Base-by-base conservation (phyloP, 805 yeast species). In the Starmerella asiatica region DNA sequence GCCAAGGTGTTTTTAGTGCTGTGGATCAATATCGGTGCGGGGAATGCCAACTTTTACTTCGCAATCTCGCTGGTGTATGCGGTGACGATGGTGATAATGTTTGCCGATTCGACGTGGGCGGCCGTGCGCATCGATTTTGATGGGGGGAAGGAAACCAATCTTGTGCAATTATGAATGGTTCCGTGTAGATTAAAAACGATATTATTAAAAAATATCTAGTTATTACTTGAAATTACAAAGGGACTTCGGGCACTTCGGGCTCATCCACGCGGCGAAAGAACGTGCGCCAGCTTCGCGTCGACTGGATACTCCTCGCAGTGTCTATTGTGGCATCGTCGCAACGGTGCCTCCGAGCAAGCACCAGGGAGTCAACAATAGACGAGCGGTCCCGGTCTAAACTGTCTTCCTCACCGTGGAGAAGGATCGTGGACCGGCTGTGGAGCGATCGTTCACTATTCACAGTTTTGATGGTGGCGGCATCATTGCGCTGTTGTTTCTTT, bases 41-140 rank as follows among this genome's bases (percentile, higher is more conserved):
- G 98, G 21, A 91, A 91, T 61, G 77, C 95, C 38, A 91, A 91
- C 60, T 91, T 91, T 64, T 91, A 85, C 63, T 91, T 88, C 63
- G 95, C 97, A 29, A 80, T 91, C 52, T 83, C 91, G 3, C 67
- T 91, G 43, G 81, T 79, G 3, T 79, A 84, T 58, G 76, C 81
- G 0, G 63, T 75, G 7, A 81, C 85, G 3, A 68, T 84, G 48
- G 73, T 76, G 0, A 58, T 81, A 23, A 64, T 82, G 2, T 53
- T 85, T 15, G 68, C 78, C 32, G 97, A 91, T 52, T 71, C 82
- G 48, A 61, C 79, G 11, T 85, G 97, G 94, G 82, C 82, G 2
- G 71, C 75, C 48, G 57, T 85, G 39, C 70, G 79, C 28, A 53
- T 62, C 33, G 94, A 84, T 48, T 82, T 76, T 37, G 70, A 77